Evolutionary conservation across 108 stramenopile species (phyloP).

Genomic region (Fragilaria radians): DNA sequence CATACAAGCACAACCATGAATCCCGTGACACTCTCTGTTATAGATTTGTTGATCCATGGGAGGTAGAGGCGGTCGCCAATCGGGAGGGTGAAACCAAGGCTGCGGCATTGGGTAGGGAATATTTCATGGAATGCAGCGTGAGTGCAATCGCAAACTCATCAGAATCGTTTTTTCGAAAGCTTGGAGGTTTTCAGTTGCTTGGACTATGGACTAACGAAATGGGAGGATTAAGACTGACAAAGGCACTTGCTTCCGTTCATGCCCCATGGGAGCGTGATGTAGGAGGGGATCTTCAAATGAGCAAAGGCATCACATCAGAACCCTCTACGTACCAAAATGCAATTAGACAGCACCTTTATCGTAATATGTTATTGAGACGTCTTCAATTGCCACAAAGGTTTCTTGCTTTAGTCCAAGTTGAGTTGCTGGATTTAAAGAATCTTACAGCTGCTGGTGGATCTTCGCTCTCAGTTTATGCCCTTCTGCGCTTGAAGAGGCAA

Average conservation of each 20-base stretch:
- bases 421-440: constrained; percentile 92
- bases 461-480: constrained; percentile 68
- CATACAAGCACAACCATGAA: constrained; percentile 22
- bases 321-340: constrained; percentile 54
- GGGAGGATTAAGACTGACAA: constrained; percentile 63
- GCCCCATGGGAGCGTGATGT: constrained; percentile 79
- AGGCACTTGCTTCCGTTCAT: constrained; percentile 73
- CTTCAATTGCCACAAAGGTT: constrained; percentile 84
- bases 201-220: constrained; percentile 60
- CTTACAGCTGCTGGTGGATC: constrained; percentile 86
- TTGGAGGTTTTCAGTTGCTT: constrained; percentile 61
- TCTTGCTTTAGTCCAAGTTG: constrained; percentile 86
- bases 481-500: constrained; percentile 68
- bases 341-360: constrained; percentile 70
- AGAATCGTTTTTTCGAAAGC: constrained; percentile 40
- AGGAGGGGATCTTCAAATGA: constrained; percentile 70
- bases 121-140: constrained; percentile 53
- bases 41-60: constrained; percentile 87
- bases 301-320: constrained; percentile 42
- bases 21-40: too few relatives aligned
- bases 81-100: constrained; percentile 65
- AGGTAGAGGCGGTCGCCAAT: constrained; percentile 73
- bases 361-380: constrained; percentile 77
- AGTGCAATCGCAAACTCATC: constrained; percentile 49
- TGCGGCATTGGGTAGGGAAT: constrained; percentile 65